Evolutionary conservation across 495 filamentous ascomycete species (phyloP), one percentile per base, ranked within the genome.

Genomic region (Talaromyces liani): DNA sequence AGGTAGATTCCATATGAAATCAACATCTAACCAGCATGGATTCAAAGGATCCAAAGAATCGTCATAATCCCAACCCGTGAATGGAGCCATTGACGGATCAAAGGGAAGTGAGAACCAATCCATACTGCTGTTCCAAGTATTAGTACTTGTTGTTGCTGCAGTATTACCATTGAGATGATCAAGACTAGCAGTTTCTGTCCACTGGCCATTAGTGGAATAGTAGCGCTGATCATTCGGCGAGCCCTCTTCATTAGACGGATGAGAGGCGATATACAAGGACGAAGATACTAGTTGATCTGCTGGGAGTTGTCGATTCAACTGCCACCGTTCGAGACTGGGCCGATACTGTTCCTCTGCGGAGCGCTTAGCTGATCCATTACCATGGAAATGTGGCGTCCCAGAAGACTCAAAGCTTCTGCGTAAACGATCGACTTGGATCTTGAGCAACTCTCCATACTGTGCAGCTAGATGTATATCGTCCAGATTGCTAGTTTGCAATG

Each of bases 61-160:
- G 71, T 76, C 49, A 78, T 74, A 20, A 16, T 62, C 41, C 60
- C 10, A 54, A 36, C 39, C 16, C 1, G 76, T 76, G 63, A 83
- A 83, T 2, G 79, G 80, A n/a, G 80, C 79, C 79, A 83, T 82
- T 0, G 76, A 77, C 9, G 79, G 79, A 68, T 83, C 79, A 63
- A 83, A 83, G 14, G 80, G 79, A 18, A 82, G 61, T 0, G 79
- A 78, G 54, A 82, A 73, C 80, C 80, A 83, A 64, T 83, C 80
- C 16, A 54, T n/a, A 53, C n/a, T 34, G 14, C n/a, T 53, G 14
- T 62, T 24, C 60, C 24, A 54, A 49, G 24, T 62, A 20, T 22
- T 27, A 33, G 29, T 24, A 36, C 39, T 16, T 14, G n/a, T 18
- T 51, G 41, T 54, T 6, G 22, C 33, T 16, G 36, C 41, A 62